Evolutionary conservation across 768 basidiomycete species (phyloP), one percentile per base, ranked within the genome.

Genomic region (Mrakia blollopis): DNA sequence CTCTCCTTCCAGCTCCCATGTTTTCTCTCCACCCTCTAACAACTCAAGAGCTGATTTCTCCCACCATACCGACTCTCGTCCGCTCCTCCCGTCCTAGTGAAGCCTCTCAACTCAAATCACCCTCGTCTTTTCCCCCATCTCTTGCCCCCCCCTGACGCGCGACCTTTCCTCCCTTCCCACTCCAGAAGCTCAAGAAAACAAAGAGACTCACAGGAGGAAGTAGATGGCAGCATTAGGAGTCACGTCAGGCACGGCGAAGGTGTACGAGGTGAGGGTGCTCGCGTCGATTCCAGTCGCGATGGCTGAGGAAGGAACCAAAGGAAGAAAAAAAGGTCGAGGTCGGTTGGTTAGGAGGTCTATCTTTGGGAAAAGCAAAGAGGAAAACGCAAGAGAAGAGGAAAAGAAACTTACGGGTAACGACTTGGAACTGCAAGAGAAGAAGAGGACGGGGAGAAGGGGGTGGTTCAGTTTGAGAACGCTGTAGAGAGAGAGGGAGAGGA

Each of bases 241-340:
- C 25, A 78, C 77, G 30, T 74, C 73, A 13, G 77, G 77, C 14
- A 62, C 70, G 0, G 52, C 63, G 50, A 78, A 78, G 13, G 67
- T 23, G 77, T 74, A 78, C 30, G 47, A 57, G 8, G 32, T 67
- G 47, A 57, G 37, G 18, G 54, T 14, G 14, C 72, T 70, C 21
- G 77, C 77, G 69, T 78, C 77, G 60, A 78, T 63, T 52, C 73
- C 60, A 35, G 72, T 67, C 41, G 35, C 77, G 68, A 78, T 65
- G 30, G 77, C 73, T 78, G 47, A 62, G 44, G 57, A 16, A 61
- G 16, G 71, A 25, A 18, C 8, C 8, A 77, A 28, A 50, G 28
- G 5, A 30, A 39, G 57, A 8, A 8, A 35, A 16, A 7, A 11
- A 52, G 8, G 35, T 67, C n/a, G 39, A 35, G 28, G 32, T 39